Base-by-base conservation (phyloP, 352 stramenopile species). In the Pythium vanterpoolii region DNA sequence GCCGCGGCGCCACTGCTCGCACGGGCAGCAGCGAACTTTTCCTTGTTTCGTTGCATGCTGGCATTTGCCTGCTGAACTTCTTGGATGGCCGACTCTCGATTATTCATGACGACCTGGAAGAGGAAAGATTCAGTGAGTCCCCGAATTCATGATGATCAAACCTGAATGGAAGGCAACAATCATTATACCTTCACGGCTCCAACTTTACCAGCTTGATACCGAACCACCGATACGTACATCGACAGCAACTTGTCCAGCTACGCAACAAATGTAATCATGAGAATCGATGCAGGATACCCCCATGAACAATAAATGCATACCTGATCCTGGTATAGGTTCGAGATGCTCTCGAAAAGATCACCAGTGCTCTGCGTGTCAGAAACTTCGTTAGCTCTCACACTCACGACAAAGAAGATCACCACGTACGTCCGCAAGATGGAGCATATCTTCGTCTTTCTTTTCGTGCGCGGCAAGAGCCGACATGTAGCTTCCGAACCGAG, bases 41-140 rank as follows among this genome's bases (percentile, higher is more conserved):
- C 86, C 72, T 95, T 95, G 64, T 95, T 95, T 36, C 86, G 69
- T 56, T 95, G 86, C 86, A 95, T 95, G 53, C 81, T 93, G 5
- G 83, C 81, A 68, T 90, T 95, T n/a, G 86, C 83, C 79, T 93
- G 77, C 52, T 94, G 83, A 3, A 95, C 86, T 68, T 95, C 86
- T 23, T 89, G 61, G 42, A 95, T 93, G 28, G 86, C 86, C 19
- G 82, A 86, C 50, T 95, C 83, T 1, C 86, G 86, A 64, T 95
- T 95, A 64, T 76, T 81, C 75, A 95, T 90, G 21, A 95, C 86
- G 18, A 83, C 77, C 86, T 94, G 28, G 19, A 40, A 28, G 3
- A 31, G 14, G 30, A 40, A 16, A 11, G 7, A 9, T 6, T 19
- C 21, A 42, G 21, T 19, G 5, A 23, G 28, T 8, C 6, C 5